Base-by-base conservation (phyloP, 768 basidiomycete species). In the Macrolepiota fuliginosa region DNA sequence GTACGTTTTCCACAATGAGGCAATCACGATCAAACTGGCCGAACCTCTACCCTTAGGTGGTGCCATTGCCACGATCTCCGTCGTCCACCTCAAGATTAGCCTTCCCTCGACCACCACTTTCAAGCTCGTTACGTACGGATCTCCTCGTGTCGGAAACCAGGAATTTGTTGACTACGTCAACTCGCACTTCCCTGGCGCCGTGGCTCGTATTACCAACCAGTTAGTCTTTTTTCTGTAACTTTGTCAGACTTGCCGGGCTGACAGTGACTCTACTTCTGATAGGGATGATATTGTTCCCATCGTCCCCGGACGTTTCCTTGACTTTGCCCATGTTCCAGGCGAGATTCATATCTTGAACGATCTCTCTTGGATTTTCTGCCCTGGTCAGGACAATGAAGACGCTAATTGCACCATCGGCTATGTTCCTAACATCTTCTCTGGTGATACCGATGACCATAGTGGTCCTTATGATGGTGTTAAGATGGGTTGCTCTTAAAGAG, bases 41-140 rank as follows among this genome's bases (percentile, higher is more conserved):
- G 17, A 45, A 19, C 3, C 39, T 40, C 52, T 32, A 71, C 40
- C 60, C 66, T n/a, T 68, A 75, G 74, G 76, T 42, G 76, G 72
- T 51, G 77, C 79, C 4, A 65, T 78, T 27, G 70, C 75, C 22
- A 74, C 85, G 3, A 71, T 85, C 40, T 82, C 84, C 58, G 73
- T 79, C 5, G 73, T 85, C n/a, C 83, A 76, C 68, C 75, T 86
- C 4, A 81, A 81, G n/a, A 15, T 69, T 82, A 27, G 79, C 82
- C 62, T 69, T 85, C 42, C 76, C 81, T 4, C 70, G 66, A 17
- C 35, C 4, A 73, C 76, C 3, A 71, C 71, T 10, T 70, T 79
- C 66, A 73, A 63, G 32, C 71, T 72, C 13, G 70, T 81, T 24
- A 73, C 74, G 0, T 82, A 79, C 64, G 80, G 80, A 1, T 66